Percentiles rank a stretch among this genome's conserved stretches.
phyloP scores from a whole-genome alignment of 164 flowering plant genomes.

The Nymphaea colorata region DNA sequence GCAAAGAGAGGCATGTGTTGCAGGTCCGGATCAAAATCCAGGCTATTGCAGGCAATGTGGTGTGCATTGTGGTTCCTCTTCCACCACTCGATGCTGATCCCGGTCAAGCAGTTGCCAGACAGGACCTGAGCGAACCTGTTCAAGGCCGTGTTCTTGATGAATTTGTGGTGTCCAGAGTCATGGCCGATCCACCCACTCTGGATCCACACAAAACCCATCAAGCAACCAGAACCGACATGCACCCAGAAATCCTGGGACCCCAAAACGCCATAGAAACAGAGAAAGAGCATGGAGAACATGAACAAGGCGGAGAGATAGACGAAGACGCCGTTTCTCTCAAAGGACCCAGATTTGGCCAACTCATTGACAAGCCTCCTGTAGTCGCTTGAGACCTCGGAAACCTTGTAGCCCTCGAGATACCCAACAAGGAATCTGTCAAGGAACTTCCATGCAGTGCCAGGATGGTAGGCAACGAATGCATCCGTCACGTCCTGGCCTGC shows the following conservation, averaged over 20 bases:
- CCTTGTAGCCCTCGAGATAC: constrained; percentile 33
- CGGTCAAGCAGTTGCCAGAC: constrained; percentile 48
- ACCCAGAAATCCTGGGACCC: constrained; percentile 13
- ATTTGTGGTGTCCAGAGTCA: constrained; percentile 52
- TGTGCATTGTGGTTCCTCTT: constrained; percentile 66
- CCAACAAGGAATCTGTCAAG: constrained; percentile 55
- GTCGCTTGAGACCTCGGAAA: constrained; percentile 63
- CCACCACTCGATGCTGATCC: constrained; percentile 74
- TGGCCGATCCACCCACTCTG: constrained; percentile 52
- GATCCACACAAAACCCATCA: constrained; percentile 49
- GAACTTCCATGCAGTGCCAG: constrained; percentile 59
- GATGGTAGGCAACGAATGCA: constrained; percentile 71
- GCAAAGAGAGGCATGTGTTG: constrained; percentile 57
- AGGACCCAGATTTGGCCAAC: constrained; percentile 43
- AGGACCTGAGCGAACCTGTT: constrained; percentile 33
- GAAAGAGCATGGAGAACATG: constrained; percentile 14
- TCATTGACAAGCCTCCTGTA: constrained; percentile 43
- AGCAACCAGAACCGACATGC: constrained; percentile 28
- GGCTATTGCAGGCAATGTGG: constrained; percentile 47
- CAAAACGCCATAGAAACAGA: constrained; percentile 32
- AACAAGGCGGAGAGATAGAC: constrained; percentile 10
- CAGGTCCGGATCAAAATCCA: constrained; percentile 49
- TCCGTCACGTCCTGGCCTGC: constrained; percentile 80
- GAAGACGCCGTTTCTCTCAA: constrained; percentile 52
- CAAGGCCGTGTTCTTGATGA: constrained; percentile 21